A percentile compares a stretch with the other conserved stretches of the same genome.
Evolutionary conservation across 306 rosid genomes (phyloP).

Genomic region (Fragaria vesca): DNA sequence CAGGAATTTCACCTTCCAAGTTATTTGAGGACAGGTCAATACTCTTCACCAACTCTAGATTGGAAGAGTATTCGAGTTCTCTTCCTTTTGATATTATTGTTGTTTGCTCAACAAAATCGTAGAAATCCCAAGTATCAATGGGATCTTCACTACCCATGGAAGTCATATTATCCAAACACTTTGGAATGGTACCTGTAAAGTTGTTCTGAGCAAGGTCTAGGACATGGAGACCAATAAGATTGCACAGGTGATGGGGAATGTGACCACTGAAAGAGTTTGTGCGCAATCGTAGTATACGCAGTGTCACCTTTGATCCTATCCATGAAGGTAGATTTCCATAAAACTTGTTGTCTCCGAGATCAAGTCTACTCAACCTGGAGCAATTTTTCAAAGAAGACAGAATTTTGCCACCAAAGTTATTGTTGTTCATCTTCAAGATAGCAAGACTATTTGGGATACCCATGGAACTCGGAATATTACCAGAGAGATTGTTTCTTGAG

Average conservation of each 20-base stretch:
- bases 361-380: neutral
- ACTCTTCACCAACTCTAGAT: neutral
- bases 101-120: neutral
- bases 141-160: too few relatives aligned
- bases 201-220: constrained; percentile 12
- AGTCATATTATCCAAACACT: too few relatives aligned
- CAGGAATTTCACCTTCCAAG: constrained; percentile 19
- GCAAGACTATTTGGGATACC: neutral
- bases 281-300: neutral
- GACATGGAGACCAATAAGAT: constrained; percentile 1
- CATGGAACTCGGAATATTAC: neutral
- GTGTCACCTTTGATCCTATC: neutral
- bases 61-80: neutral
- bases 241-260: constrained; percentile 12
- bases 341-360: constrained; percentile 15
- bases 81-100: constrained; percentile 15
- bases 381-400: neutral
- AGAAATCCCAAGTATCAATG: neutral
- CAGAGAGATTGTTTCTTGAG: neutral
- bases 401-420: neutral
- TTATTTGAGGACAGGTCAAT: constrained; percentile 19
- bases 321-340: constrained; percentile 20
- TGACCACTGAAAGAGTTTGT: constrained; percentile 9
- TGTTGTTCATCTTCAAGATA: neutral
- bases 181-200: neutral